These are phyloP conservation scores for Phytopythium boreale DNA, from an alignment of 352 stramenopile species.

Conservation along the genomic window DNA sequence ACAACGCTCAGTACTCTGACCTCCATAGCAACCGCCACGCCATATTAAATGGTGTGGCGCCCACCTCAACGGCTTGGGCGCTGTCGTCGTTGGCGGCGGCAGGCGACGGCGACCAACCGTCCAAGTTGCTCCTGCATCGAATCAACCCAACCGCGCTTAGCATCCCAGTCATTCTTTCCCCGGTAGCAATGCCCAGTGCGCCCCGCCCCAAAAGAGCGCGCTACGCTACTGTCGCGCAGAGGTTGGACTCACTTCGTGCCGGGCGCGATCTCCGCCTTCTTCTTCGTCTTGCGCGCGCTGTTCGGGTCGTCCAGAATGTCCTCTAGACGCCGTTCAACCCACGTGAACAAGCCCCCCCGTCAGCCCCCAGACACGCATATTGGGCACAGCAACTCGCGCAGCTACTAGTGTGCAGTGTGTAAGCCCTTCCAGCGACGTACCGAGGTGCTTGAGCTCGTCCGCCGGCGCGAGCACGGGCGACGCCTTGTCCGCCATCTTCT, in stretches of 20 bases:
- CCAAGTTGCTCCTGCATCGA: slow-evolving; percentile 29
- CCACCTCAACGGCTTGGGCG: neutral
- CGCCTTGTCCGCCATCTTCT: slow-evolving; percentile 33
- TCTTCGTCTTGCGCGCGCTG: slow-evolving; percentile 17
- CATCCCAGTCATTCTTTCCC: slow-evolving; percentile 9
- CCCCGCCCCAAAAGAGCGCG: too few relatives aligned
- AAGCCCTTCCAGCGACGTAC: too few relatives aligned
- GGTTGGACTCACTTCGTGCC: slow-evolving; percentile 5
- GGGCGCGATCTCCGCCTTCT: slow-evolving; percentile 21
- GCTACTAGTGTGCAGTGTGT: neutral
- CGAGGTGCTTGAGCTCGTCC: slow-evolving; percentile 44
- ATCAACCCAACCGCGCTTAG: neutral
- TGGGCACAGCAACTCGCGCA: too few relatives aligned
- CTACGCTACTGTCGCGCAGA: neutral
- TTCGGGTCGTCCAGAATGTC: slow-evolving; percentile 30
- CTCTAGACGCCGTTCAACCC: slow-evolving; percentile 11
- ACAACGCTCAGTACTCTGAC: neutral
- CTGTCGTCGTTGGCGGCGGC: neutral
- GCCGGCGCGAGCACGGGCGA: slow-evolving; percentile 40
- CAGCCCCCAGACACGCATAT: neutral
- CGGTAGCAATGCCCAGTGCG: neutral
- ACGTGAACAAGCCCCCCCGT: neutral
- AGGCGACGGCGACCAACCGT: slow-evolving; percentile 63
- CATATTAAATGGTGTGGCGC: neutral
- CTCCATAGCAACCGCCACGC: neutral